Percentiles rank a stretch among this genome's conserved stretches.
Evolutionary conservation across 1,284 basidiomycete species (phyloP).

Genomic region (Puccinia brachypodii): DNA sequence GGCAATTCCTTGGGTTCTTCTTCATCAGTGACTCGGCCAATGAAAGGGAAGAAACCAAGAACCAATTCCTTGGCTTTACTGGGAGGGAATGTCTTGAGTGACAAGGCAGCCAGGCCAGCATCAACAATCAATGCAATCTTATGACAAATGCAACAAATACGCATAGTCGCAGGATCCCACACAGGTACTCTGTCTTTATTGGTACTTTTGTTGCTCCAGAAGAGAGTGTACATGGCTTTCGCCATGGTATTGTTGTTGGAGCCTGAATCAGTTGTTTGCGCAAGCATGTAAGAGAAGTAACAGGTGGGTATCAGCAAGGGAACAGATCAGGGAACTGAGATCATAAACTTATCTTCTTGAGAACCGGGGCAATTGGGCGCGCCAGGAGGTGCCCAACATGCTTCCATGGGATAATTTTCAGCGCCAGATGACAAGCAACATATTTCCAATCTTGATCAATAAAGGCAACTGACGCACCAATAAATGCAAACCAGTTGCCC

Average conservation of each 20-base stretch:
- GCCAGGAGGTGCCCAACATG: neutral
- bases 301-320: too few relatives aligned
- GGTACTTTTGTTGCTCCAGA: neutral
- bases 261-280: too few relatives aligned
- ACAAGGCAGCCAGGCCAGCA: neutral
- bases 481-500: neutral
- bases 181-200: too few relatives aligned
- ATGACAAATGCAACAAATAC: neutral
- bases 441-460: neutral
- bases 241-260: too few relatives aligned
- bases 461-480: neutral
- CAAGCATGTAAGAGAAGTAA: too few relatives aligned
- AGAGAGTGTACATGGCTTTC: neutral
- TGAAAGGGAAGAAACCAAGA: neutral
- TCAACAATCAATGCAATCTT: neutral
- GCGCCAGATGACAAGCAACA: neutral
- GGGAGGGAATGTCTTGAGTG: neutral
- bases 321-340: too few relatives aligned
- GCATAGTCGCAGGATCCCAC: neutral
- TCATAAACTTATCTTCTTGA: neutral
- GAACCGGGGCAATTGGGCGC: neutral
- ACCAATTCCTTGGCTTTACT: neutral
- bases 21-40: neutral
- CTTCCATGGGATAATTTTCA: neutral
- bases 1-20: too few relatives aligned